Evolutionary conservation across 768 basidiomycete species (phyloP).

Genomic region (Hypholoma sublateritium): DNA sequence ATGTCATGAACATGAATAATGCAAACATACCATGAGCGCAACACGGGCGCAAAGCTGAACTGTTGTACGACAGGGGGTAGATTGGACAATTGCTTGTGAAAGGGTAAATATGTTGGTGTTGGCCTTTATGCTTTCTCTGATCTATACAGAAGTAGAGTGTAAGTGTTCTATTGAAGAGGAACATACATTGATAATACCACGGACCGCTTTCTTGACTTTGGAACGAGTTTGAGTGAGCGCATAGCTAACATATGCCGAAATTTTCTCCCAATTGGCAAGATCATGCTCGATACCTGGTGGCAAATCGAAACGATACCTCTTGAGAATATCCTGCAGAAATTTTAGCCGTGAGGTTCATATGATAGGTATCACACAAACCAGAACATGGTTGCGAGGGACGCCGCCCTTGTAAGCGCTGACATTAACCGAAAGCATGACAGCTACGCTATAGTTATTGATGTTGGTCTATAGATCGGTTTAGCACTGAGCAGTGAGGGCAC

Average conservation of each 20-base stretch:
- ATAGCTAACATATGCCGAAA: conserved; percentile 6
- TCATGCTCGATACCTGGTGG: conserved; percentile 7
- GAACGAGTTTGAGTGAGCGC: conserved; percentile 11
- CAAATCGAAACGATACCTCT: conserved; percentile 8
- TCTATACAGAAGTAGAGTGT: neutral
- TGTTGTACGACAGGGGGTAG: conserved; percentile 10
- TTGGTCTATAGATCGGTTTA: conserved; percentile 12
- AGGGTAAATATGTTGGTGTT: conserved; percentile 11
- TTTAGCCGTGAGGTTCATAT: neutral
- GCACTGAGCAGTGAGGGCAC: neutral
- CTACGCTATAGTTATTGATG: conserved; percentile 12
- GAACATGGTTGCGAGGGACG: conserved; percentile 15
- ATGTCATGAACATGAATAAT: neutral
- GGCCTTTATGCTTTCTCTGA: conserved; percentile 4
- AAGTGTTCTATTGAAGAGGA: neutral
- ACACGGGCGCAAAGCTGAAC: conserved; percentile 14
- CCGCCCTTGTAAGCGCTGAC: conserved; percentile 14
- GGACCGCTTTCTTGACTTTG: conserved; percentile 13
- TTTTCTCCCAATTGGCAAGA: conserved; percentile 9
- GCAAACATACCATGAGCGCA: conserved; percentile 12
- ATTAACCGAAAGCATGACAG: conserved; percentile 15
- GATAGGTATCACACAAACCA: conserved; percentile 6
- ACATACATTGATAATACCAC: neutral
- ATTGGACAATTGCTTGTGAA: conserved; percentile 9
- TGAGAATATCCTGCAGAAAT: conserved; percentile 9